Evolutionary conservation across 352 stramenopile genomes (phyloP), one percentile per base, ranked within the genome.

Genomic region (Pilasporangium apinafurcum): DNA sequence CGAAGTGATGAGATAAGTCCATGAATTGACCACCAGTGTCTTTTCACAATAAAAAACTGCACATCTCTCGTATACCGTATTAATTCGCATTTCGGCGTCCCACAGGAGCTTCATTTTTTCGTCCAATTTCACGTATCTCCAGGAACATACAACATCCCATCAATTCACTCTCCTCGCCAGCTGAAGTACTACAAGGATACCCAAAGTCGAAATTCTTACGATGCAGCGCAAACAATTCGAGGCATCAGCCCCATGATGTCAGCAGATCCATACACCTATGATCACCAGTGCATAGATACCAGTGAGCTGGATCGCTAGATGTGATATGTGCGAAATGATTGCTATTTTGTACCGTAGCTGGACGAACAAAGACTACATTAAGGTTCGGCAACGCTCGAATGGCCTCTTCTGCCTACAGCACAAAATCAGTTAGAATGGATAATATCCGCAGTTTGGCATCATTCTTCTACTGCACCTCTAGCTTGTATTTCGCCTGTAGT

Each of bases 61-160:
- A 39, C 22, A 17, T 44, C n/a, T 44, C 25, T n/a, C n/a, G n/a
- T n/a, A 37, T 48, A 93, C 82, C 44, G 82, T 94, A 58, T 94
- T 92, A 32, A 94, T 62, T 28, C 80, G 75, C 80, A 94, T 88
- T 53, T 94, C 82, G 0, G 73, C 69, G 39, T 92, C 78, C 82
- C 82, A 94, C 1, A 94, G 59, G 35, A 94, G 49, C 68, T 86
- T 92, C 82, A 94, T 94, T 47, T 87, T 91, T 48, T 94, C 82
- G 24, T 83, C 53, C 25, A 94, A 39, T 62, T 88, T 86, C 27
- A 88, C 72, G 34, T 92, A 92, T 30, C 79, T 92, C 20, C 9
- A 6, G 7, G 27, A n/a, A 29, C 18, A 14, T 16, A 29, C 10
- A 37, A 18, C 13, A 24, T 4, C 4, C 14, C 28, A 14, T 43